Evolutionary conservation across 2,329 filamentous ascomycete species (phyloP).

Genomic region (Cordyceps pruinosa): DNA sequence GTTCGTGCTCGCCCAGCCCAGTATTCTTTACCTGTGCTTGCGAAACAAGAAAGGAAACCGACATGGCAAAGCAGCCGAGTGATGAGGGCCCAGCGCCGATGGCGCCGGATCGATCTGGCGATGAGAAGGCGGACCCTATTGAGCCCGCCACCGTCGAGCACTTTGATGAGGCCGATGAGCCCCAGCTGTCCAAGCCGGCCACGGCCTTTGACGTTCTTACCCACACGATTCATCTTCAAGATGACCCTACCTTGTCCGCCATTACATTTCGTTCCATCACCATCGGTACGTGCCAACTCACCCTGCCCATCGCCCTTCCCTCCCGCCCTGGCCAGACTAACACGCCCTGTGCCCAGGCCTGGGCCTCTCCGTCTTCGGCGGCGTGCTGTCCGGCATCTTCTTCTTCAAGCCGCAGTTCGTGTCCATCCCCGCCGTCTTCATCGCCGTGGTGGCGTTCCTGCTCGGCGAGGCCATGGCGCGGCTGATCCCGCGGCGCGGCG

Average conservation of each 20-base stretch:
- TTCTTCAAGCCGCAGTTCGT: constrained; percentile 12
- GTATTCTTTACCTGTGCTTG: background rate
- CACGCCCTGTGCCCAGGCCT: background rate
- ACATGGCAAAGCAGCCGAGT: background rate
- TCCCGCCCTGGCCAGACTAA: background rate
- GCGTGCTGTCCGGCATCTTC: constrained; percentile 7
- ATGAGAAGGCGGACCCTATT: background rate
- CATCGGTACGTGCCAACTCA: background rate
- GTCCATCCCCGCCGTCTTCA: constrained; percentile 6
- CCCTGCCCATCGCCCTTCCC: background rate
- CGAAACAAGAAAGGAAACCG: background rate
- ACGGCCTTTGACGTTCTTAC: constrained; percentile 6
- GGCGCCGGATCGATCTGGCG: background rate
- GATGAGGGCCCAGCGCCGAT: background rate
- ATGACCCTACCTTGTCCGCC: constrained; percentile 1
- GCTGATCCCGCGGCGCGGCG: background rate
- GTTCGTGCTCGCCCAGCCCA: background rate
- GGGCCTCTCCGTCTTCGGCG: constrained; percentile 8
- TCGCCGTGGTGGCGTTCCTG: constrained; percentile 7
- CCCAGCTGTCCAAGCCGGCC: constrained; percentile 6
- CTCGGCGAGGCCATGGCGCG: constrained; percentile 7
- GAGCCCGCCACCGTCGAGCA: background rate
- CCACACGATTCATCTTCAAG: constrained; percentile 9
- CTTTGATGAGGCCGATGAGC: background rate
- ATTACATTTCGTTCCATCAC: constrained; percentile 5